Evolutionary conservation across 169 alveolate genomes (phyloP).

Genomic region (Ichthyophthirius multifiliis): DNA sequence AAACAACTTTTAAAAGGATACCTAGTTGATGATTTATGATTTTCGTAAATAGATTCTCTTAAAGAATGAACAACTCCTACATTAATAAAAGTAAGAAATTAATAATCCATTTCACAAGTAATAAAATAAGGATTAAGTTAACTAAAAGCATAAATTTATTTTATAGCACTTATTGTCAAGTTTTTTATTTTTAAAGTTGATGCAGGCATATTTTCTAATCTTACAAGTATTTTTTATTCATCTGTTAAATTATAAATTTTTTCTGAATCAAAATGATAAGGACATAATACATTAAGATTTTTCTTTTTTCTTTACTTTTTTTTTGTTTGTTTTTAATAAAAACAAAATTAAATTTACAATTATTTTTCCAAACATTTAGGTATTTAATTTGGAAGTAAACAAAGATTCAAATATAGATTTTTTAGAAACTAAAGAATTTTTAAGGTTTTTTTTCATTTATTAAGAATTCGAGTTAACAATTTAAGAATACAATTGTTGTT

Average conservation of each 20-base stretch:
- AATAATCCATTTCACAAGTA: constrained; percentile 3
- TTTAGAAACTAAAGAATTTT: no score
- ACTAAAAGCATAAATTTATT: background rate
- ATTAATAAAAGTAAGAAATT: background rate
- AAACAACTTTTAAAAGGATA: background rate
- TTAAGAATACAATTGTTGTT: no score
- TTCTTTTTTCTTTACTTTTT: background rate
- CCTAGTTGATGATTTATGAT: background rate
- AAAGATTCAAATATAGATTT: no score
- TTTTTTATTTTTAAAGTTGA: background rate
- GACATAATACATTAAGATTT: background rate
- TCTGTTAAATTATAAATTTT: background rate
- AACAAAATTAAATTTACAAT: no score
- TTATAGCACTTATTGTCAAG: background rate
- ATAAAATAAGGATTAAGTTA: background rate
- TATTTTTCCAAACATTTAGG: no score
- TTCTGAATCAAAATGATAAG: background rate
- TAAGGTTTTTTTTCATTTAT: no score
- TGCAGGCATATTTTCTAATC: background rate
- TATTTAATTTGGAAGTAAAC: no score
- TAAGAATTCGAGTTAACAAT: no score
- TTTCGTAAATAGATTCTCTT: background rate
- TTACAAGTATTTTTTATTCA: background rate
- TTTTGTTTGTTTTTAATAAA: no score
- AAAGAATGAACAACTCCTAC: background rate